phyloP scores from a whole-genome alignment of 192 early-diverging fungal genomes.

The Backusella westeae region DNA sequence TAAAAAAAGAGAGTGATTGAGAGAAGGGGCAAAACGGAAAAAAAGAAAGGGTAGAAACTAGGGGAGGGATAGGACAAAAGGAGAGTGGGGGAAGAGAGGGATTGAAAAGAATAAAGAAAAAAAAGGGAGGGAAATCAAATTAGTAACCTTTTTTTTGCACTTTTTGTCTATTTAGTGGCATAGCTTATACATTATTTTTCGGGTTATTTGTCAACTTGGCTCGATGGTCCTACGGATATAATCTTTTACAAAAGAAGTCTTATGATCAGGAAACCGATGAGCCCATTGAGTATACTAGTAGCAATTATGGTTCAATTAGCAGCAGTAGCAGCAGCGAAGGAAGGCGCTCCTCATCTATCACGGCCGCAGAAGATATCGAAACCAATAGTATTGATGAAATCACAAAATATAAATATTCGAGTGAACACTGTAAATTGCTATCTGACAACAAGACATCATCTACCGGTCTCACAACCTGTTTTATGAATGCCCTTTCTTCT shows the following conservation, averaged over 20 bases:
- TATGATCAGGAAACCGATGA: conserved; percentile 9
- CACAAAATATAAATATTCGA: not conserved
- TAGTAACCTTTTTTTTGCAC: not conserved
- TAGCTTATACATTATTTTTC: not conserved
- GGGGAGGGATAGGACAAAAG: not conserved
- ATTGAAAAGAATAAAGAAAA: not conserved
- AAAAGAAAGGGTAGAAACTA: not conserved
- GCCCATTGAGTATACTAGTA: not conserved
- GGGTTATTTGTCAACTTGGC: conserved; percentile 56
- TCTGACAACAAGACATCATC: not conserved
- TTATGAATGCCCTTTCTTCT: not conserved
- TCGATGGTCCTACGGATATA: conserved; percentile 77
- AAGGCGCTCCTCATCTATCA: not conserved
- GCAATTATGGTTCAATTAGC: not conserved
- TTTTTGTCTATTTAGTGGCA: not conserved
- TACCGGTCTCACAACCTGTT: not conserved
- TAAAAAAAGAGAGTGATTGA: not conserved
- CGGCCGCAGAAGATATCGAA: not conserved
- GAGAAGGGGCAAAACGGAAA: not conserved
- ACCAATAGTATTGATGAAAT: not conserved
- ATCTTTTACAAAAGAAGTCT: conserved; percentile 48
- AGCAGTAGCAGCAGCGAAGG: conserved; percentile 13
- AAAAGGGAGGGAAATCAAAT: not conserved
- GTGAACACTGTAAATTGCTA: not conserved
- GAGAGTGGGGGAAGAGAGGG: not conserved